These are phyloP conservation scores for Tulasnella sp. DNA, from an alignment of 768 basidiomycete genomes.

Conservation along the genomic window DNA sequence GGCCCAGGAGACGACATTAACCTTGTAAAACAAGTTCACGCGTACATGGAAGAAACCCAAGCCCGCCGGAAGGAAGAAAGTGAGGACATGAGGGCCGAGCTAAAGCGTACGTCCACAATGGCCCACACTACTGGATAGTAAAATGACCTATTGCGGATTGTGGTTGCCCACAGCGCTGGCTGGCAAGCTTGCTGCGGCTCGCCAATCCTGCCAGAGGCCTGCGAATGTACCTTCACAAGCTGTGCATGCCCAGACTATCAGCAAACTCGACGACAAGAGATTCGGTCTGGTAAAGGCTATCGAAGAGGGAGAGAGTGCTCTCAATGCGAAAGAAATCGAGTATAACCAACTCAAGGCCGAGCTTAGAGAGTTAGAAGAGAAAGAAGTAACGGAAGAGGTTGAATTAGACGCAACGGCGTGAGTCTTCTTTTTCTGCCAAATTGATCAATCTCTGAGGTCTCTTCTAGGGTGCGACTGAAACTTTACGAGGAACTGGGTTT, in stretches of 20 bases:
- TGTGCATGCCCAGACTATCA: constrained; percentile 18
- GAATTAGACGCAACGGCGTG: constrained; percentile 18
- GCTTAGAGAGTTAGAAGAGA: constrained; percentile 17
- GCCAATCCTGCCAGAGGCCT: constrained; percentile 15
- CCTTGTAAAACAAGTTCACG: background rate
- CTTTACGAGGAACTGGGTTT: constrained; percentile 18
- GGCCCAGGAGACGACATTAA: constrained; percentile 13
- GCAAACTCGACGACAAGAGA: constrained; percentile 13
- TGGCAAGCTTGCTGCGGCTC: constrained; percentile 13
- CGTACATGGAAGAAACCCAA: constrained; percentile 1
- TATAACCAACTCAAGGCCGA: constrained; percentile 14
- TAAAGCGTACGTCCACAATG: background rate
- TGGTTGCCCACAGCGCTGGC: background rate
- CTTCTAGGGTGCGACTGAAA: constrained; percentile 16
- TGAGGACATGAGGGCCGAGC: constrained; percentile 10
- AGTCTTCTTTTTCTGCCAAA: background rate
- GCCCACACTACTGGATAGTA: background rate
- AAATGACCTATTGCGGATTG: background rate
- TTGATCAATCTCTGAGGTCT: background rate
- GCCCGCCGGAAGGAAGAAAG: constrained; percentile 1
- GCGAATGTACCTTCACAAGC: constrained; percentile 12
- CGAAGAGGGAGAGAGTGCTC: constrained; percentile 14
- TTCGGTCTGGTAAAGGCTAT: constrained; percentile 18
- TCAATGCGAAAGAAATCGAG: constrained; percentile 15
- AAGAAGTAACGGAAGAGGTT: constrained; percentile 14